Evolutionary conservation across 2,329 filamentous ascomycete species (phyloP), one percentile per base, ranked within the genome.

Genomic region (Ophiostoma populinum): DNA sequence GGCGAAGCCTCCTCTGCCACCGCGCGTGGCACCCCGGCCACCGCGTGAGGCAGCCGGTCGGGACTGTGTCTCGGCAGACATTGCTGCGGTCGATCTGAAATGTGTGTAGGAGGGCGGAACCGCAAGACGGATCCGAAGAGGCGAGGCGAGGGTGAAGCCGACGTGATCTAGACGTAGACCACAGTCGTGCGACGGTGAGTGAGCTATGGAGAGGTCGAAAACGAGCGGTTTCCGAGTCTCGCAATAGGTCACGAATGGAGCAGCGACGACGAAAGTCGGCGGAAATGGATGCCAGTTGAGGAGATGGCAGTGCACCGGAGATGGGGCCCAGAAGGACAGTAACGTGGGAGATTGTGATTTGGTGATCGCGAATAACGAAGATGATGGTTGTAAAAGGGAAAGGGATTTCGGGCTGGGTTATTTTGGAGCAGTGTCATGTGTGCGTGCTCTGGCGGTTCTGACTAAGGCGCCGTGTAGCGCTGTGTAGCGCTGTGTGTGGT

Each of bases 11-110:
- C 76, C 76, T 62, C 80, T 70, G 53, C 83, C 85, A 55, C 86
- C 86, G 58, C 87, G 79, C 59, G 76, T 70, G 57, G 83, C 79
- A 64, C 82, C 83, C 72, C 90, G 42, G 36, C 44, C 80, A 62
- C 87, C 86, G 63, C 87, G 82, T 66, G 75, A 60, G 62, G 81
- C 75, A 58, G 75, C 70, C 56, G 80, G 70, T 70, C 86, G 74
- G 62, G 79, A 71, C 68, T 85, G 79, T 64, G 81, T 73, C 72
- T 95, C 87, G 70, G 90, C 92, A 70, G 87, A 92, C 90, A 95
- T 95, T 26, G 63, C 61, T 55, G 56, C 27, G 21, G 24, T 17
- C 24, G 21, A 32, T 32, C 30, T 32, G 30, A 24, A 10, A 24
- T 19, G 7, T 15, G 19, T n/a, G 19, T n/a, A 11, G 22, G 18